Percentiles rank a stretch among this genome's conserved stretches.
Conservation (phyloP, 805 yeast species). For the Phaffomyces opuntiae region DNA sequence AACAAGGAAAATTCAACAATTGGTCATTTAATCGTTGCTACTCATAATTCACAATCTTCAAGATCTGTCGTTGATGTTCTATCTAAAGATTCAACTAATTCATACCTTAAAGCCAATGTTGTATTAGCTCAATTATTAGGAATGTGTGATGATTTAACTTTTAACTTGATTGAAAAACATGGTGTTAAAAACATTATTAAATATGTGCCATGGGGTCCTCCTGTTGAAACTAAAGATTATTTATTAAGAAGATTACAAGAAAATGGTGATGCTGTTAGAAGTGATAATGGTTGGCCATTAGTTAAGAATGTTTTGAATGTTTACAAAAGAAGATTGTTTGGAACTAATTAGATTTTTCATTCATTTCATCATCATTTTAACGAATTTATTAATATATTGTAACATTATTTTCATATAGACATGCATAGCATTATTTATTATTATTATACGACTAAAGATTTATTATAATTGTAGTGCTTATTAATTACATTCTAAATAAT, state of each 20-base stretch:
- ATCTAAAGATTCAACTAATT: conserved; percentile 28
- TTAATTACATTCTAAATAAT: too few relatives aligned
- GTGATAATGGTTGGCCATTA: conserved; percentile 73
- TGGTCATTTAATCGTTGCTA: conserved; percentile 83
- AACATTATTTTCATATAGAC: too few relatives aligned
- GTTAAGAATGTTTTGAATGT: conserved; percentile 45
- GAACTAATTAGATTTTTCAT: not conserved
- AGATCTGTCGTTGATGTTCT: conserved; percentile 55
- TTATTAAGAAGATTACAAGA: conserved; percentile 86
- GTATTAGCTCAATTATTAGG: conserved; percentile 89
- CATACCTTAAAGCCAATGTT: conserved; percentile 45
- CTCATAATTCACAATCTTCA: conserved; percentile 82
- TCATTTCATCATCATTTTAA: not conserved
- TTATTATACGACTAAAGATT: too few relatives aligned
- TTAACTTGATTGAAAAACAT: conserved; percentile 59
- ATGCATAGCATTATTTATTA: too few relatives aligned
- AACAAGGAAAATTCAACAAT: conserved; percentile 41
- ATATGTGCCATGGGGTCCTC: conserved; percentile 98
- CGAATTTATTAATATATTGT: too few relatives aligned
- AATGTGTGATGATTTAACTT: conserved; percentile 88
- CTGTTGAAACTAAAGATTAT: conserved; percentile 86
- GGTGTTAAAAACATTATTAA: conserved; percentile 73
- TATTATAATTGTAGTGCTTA: too few relatives aligned
- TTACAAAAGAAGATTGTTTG: conserved; percentile 24
- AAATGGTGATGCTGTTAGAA: conserved; percentile 90